Conservation (phyloP, 495 filamentous ascomycete species). For the Annulohypoxylon moriforme region DNA sequence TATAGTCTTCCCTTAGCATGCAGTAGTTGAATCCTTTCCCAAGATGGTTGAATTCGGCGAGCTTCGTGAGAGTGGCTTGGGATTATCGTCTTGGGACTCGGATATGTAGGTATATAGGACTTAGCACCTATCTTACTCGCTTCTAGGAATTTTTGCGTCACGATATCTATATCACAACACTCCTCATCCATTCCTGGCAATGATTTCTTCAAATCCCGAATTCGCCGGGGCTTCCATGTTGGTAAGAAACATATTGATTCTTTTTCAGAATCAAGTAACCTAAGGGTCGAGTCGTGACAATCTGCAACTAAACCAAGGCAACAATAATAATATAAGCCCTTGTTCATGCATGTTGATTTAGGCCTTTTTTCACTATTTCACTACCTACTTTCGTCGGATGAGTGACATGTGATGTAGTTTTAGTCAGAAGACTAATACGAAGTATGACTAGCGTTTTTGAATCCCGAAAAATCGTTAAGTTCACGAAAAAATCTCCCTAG, state of each 20-base stretch:
- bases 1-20: not conserved
- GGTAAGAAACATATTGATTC: not conserved
- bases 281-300: not conserved
- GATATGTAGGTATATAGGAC: no score
- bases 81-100: not conserved
- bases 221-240: not conserved
- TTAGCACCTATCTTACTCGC: not conserved
- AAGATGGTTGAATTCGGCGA: not conserved
- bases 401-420: not conserved
- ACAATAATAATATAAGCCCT: not conserved
- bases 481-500: not conserved
- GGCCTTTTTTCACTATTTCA: not conserved
- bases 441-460: constrained; percentile 2
- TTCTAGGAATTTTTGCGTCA: not conserved
- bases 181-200: not conserved
- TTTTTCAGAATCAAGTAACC: not conserved
- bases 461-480: not conserved
- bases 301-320: not conserved
- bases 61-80: not conserved
- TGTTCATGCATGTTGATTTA: not conserved
- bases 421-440: not conserved
- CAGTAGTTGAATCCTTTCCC: not conserved
- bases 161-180: not conserved
- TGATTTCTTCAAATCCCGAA: not conserved
- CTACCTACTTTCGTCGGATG: not conserved